Base-by-base conservation (phyloP, 2,329 filamentous ascomycete species). In the Chalaropsis thielavioides region DNA sequence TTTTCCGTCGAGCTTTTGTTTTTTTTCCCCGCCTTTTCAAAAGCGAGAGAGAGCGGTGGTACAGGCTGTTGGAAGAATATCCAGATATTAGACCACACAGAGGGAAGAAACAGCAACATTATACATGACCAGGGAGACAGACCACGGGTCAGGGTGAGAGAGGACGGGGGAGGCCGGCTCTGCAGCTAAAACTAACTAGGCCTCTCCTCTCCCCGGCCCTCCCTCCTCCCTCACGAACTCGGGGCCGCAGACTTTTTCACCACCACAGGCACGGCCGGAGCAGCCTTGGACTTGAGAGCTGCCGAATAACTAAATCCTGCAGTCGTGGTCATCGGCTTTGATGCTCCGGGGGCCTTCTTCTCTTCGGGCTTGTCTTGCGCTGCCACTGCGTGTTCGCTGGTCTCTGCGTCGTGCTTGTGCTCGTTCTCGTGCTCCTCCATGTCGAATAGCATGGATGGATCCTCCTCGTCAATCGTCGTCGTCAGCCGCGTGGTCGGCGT, bases 391-490 rank as follows among this genome's bases (percentile, higher is more conserved):
- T 58, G 31, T 3, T 31, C 22, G 17, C 41, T 43, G 8, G 58
- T 46, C 5, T 38, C 38, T 22, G n/a, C 13, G 15, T 38, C 46
- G 7, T 61, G 44, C 27, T 31, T 62, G 31, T 61, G 22, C 10
- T 24, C 61, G 22, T 17, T 43, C 27, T 63, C 65, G 15, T 67
- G 61, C 22, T 67, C 65, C 22, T 67, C 65, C 65, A 67, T 67
- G n/a, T 67, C 62, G 40, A 67, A 67, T 56, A 67, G 24, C 65
- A 67, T 67, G 8, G 44, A 63, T 22, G 59, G 61, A 19, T 67
- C 65, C 46, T 67, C 65, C 41, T 67, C 65, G n/a, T 67, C 59
- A 58, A 67, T 67, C n/a, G 61, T 64, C 10, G 56, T 61, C 35
- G 65, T 67, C 10, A 67, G 56, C 13, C 65, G 65, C 11, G 49